phyloP scores from a whole-genome alignment of 2,329 filamentous ascomycete genomes.

The Penicillium frequentans region DNA sequence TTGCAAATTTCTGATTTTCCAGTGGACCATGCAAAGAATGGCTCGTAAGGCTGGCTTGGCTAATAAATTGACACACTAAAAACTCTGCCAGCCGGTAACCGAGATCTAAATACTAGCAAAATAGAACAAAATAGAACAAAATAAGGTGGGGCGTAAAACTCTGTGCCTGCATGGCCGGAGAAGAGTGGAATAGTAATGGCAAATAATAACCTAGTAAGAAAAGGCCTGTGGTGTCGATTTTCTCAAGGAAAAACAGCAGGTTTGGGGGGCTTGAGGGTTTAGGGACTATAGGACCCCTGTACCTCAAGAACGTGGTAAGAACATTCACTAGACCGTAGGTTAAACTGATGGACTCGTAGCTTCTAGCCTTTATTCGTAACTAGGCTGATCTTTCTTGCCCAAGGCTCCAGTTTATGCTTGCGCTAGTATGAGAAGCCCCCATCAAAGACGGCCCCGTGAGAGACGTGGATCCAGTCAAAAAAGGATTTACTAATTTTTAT shows the following conservation, averaged over 20 bases:
- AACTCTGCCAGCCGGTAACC: slow-evolving; percentile 2
- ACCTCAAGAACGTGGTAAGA: too few species aligned
- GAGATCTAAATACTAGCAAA: not conserved
- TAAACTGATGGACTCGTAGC: not conserved
- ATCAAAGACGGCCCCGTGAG: not conserved
- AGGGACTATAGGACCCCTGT: too few species aligned
- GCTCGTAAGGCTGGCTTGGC: slow-evolving; percentile 2
- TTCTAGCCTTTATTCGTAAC: not conserved
- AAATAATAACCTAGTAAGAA: too few species aligned
- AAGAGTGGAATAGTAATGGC: not conserved
- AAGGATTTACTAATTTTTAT: not conserved
- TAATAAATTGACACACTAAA: not conserved
- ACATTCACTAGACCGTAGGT: not conserved
- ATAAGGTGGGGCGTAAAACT: not conserved
- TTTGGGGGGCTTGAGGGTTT: too few species aligned
- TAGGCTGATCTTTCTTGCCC: not conserved
- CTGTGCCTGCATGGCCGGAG: not conserved
- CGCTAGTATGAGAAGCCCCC: not conserved
- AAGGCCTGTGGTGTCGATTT: too few species aligned
- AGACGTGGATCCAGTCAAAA: not conserved
- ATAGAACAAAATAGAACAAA: not conserved
- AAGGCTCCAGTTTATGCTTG: not conserved
- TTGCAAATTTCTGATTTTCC: not conserved
- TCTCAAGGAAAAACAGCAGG: too few species aligned
- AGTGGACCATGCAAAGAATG: not conserved